Evolutionary conservation across 768 basidiomycete genomes (phyloP).

Genomic region (Tulasnella calospora): DNA sequence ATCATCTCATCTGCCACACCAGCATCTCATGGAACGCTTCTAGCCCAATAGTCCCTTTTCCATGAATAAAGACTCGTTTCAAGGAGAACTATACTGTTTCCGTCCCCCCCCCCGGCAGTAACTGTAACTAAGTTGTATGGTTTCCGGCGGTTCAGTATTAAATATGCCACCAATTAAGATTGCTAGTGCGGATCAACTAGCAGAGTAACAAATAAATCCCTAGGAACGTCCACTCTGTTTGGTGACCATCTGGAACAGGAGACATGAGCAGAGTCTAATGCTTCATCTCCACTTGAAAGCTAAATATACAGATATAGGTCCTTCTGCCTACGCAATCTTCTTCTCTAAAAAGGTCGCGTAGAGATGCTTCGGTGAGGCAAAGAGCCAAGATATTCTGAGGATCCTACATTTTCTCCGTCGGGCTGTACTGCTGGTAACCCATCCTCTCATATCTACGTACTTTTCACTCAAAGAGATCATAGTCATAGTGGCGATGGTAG

Average conservation of each 20-base stretch:
- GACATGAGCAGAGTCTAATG: too few relatives aligned
- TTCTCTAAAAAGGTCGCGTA: background rate
- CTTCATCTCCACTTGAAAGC: too few relatives aligned
- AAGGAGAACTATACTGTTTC: conserved; percentile 75
- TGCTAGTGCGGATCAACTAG: too few relatives aligned
- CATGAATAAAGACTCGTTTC: conserved; percentile 30
- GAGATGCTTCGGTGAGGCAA: background rate
- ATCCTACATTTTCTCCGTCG: background rate
- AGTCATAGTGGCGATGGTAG: background rate
- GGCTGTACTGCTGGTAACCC: background rate
- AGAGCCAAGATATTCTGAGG: background rate
- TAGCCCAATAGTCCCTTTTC: background rate
- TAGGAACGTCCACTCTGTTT: too few relatives aligned
- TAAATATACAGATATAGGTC: background rate
- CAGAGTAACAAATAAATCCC: too few relatives aligned
- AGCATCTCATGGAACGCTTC: background rate
- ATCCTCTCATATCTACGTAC: background rate
- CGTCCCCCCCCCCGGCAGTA: conserved; percentile 68
- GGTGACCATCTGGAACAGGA: too few relatives aligned
- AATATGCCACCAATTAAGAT: conserved; percentile 35
- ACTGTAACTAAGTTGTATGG: conserved; percentile 57
- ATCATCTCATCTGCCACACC: background rate
- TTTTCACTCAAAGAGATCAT: background rate
- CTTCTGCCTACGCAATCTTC: background rate
- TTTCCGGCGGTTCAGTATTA: conserved; percentile 72